Conservation (phyloP, 23 red algal genomes). For the Gracilariopsis chorda region DNA sequence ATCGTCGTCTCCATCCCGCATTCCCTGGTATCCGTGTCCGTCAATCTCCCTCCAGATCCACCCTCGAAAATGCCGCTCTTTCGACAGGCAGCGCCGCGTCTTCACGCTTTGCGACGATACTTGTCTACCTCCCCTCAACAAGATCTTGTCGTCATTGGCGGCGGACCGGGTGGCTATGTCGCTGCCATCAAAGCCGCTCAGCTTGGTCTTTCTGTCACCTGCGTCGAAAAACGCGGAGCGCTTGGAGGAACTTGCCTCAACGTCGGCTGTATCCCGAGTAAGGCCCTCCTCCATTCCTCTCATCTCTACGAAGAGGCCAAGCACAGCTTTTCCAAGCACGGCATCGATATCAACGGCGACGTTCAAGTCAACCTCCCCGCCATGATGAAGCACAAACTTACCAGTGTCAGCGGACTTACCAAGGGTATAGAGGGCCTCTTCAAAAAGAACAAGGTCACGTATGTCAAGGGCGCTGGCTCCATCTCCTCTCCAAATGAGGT, state of each 20-base stretch:
- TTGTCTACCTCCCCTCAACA: slow-evolving; percentile 53
- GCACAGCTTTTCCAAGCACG: slow-evolving; percentile 85
- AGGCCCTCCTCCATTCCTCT: slow-evolving; percentile 95
- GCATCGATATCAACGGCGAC: slow-evolving; percentile 70
- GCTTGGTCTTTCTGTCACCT: slow-evolving; percentile 87
- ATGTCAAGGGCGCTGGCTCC: slow-evolving; percentile 82
- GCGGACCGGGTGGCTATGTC: slow-evolving; percentile 95
- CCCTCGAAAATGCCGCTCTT: background rate
- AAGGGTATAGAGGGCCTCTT: slow-evolving; percentile 98
- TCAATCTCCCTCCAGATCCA: background rate
- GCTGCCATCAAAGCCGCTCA: slow-evolving; percentile 99
- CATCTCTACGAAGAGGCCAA: slow-evolving; percentile 98
- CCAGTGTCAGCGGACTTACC: slow-evolving; percentile 77
- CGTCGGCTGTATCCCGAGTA: slow-evolving; percentile 97
- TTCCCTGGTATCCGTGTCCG: no score
- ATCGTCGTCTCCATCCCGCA: no score
- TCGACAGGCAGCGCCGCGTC: background rate
- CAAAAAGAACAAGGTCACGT: slow-evolving; percentile 95
- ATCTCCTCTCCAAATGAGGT: slow-evolving; percentile 47
- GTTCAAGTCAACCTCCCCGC: slow-evolving; percentile 77
- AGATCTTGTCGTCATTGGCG: slow-evolving; percentile 92
- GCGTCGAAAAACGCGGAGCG: slow-evolving; percentile 95
- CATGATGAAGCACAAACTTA: slow-evolving; percentile 97
- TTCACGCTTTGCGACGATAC: slow-evolving; percentile 24
- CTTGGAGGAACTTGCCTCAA: slow-evolving; percentile 99